phyloP scores from a whole-genome alignment of 176 grass and related monocot species.

The Oryza australiensis region DNA sequence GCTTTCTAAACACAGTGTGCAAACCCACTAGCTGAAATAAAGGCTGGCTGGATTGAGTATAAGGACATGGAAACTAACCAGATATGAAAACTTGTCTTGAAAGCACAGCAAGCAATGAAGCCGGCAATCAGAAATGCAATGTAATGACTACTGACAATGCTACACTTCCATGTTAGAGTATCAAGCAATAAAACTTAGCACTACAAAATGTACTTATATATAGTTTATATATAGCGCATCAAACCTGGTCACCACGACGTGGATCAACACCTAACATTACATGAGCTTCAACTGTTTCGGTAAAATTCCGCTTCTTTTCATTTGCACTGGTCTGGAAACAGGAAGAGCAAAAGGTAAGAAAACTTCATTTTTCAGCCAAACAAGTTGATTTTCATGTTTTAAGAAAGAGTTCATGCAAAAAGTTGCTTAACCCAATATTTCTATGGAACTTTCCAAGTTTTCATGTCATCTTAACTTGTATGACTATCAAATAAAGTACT shows the following conservation, averaged over 20 bases:
- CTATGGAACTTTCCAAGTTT: background rate
- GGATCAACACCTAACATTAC: slow-evolving; percentile 96
- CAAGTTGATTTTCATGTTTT: background rate
- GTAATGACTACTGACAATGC: background rate
- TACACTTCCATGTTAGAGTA: slow-evolving; percentile 1
- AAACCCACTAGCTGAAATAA: slow-evolving; percentile 6
- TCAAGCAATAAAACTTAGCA: background rate
- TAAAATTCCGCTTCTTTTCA: slow-evolving; percentile 66
- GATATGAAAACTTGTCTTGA: background rate
- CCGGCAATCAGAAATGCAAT: slow-evolving; percentile 1
- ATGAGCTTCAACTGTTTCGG: slow-evolving; percentile 95
- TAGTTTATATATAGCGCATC: background rate
- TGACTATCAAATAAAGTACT: background rate
- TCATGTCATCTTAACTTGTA: background rate
- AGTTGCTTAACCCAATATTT: background rate
- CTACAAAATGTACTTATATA: background rate
- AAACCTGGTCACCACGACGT: slow-evolving; percentile 88
- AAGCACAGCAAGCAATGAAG: background rate
- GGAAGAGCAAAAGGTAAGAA: slow-evolving; percentile 31
- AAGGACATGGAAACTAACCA: background rate
- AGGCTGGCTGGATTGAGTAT: background rate
- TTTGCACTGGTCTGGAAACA: slow-evolving; percentile 68
- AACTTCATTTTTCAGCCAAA: background rate
- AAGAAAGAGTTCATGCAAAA: background rate
- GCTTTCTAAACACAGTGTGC: background rate